Conservation (phyloP, 768 basidiomycete species). For the Leccinum pellstonianum region DNA sequence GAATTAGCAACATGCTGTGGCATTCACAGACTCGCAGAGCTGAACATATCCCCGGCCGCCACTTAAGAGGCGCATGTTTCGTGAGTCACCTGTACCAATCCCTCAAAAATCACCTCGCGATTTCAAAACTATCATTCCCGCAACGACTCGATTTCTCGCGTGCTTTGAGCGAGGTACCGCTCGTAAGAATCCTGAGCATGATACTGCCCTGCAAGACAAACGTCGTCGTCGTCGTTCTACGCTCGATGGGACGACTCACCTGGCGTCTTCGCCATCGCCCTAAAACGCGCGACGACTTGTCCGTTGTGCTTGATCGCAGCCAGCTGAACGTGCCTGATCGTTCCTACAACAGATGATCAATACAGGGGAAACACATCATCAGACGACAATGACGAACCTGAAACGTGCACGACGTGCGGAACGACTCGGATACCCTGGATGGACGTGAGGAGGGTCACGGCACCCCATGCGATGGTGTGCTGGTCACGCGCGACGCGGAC, state of each 20-base stretch:
- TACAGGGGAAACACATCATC: not conserved
- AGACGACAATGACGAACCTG: slow-evolving; percentile 51
- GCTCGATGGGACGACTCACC: slow-evolving; percentile 36
- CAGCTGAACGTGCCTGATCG: slow-evolving; percentile 83
- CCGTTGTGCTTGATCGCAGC: slow-evolving; percentile 76
- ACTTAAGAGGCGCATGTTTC: too few relatives aligned
- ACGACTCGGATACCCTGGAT: slow-evolving; percentile 44
- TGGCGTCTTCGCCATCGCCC: slow-evolving; percentile 51
- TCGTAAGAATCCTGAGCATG: slow-evolving; percentile 55
- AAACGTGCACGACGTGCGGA: slow-evolving; percentile 78
- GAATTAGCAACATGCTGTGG: too few relatives aligned
- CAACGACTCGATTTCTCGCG: slow-evolving; percentile 60
- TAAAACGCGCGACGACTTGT: slow-evolving; percentile 64
- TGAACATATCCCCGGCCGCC: not conserved
- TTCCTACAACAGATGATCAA: slow-evolving; percentile 48
- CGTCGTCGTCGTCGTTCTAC: not conserved
- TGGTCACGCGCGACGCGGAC: slow-evolving; percentile 83
- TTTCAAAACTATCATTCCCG: slow-evolving; percentile 46
- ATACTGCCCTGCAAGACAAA: slow-evolving; percentile 42
- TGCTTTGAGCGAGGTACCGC: slow-evolving; percentile 54
- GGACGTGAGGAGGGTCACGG: slow-evolving; percentile 66
- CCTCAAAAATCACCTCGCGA: not conserved
- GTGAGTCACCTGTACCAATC: too few relatives aligned
- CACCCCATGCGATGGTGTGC: slow-evolving; percentile 77
- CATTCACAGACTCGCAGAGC: too few relatives aligned